phyloP scores from a whole-genome alignment of 208 protist species.

The Trypanosoma brucei region DNA sequence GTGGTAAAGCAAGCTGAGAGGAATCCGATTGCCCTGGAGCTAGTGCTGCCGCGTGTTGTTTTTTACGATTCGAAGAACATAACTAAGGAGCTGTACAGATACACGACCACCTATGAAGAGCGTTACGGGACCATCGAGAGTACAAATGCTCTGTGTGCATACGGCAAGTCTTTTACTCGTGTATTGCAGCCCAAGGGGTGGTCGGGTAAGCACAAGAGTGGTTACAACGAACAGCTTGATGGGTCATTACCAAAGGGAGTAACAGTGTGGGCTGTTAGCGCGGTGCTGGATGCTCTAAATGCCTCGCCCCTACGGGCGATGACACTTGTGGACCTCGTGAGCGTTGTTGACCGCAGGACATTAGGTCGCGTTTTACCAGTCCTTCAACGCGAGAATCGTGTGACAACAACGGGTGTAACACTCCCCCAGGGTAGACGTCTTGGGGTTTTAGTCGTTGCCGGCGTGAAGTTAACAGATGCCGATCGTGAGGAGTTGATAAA shows the following conservation, averaged over 20 bases:
- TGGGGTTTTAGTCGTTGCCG: slow-evolving; percentile 53
- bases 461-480: slow-evolving; percentile 15
- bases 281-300: slow-evolving; percentile 49
- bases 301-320: slow-evolving; percentile 45
- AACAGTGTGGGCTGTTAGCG: slow-evolving; percentile 46
- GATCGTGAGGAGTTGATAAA: slow-evolving; percentile 22
- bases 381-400: slow-evolving; percentile 28
- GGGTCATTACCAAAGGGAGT: slow-evolving; percentile 35
- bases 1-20: slow-evolving; percentile 53
- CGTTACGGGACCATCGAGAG: slow-evolving; percentile 36
- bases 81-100: slow-evolving; percentile 15
- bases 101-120: slow-evolving; percentile 32
- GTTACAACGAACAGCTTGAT: background rate
- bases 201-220: background rate
- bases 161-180: slow-evolving; percentile 38
- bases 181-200: slow-evolving; percentile 24
- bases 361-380: slow-evolving; percentile 58
- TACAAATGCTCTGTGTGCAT: slow-evolving; percentile 20
- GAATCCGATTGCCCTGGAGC: slow-evolving; percentile 36
- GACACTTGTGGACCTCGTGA: slow-evolving; percentile 32
- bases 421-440: slow-evolving; percentile 30
- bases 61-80: slow-evolving; percentile 22
- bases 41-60: slow-evolving; percentile 32
- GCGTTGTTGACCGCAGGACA: slow-evolving; percentile 35
- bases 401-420: slow-evolving; percentile 53